These are phyloP conservation scores for Gossypium gossypioides DNA, from an alignment of 441 rosid species.

Conservation along the genomic window DNA sequence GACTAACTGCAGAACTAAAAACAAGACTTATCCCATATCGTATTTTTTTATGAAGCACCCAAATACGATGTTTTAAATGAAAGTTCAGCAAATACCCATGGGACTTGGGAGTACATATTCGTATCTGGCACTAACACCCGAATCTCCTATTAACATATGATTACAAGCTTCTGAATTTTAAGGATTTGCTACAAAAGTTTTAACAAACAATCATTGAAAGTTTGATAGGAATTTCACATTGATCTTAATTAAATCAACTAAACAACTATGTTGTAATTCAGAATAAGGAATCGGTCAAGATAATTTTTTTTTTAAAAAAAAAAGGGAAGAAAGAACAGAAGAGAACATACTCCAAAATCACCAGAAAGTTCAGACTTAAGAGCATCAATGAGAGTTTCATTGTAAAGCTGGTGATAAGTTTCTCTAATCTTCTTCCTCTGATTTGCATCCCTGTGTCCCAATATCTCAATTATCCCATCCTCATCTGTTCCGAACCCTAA, in stretches of 20 bases:
- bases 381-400: slow-evolving; percentile 45
- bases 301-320: background rate
- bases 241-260: background rate
- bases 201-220: background rate
- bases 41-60: no score
- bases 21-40: background rate
- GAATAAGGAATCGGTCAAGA: background rate
- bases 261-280: background rate
- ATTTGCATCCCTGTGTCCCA: slow-evolving; percentile 61
- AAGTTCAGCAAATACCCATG: background rate
- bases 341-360: slow-evolving; percentile 49
- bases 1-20: background rate
- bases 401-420: slow-evolving; percentile 43
- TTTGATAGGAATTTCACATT: background rate
- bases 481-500: slow-evolving; percentile 71
- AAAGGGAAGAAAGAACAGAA: background rate
- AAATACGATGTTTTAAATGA: no score
- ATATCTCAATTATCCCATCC: slow-evolving; percentile 42
- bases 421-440: slow-evolving; percentile 66
- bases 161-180: background rate
- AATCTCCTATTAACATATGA: background rate
- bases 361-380: slow-evolving; percentile 65
- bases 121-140: background rate
- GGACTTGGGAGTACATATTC: background rate
- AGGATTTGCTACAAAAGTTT: background rate